A percentile compares a stretch with the other conserved stretches of the same genome.
Evolutionary conservation across 139 green algal species (phyloP).

Genomic region (Micractinium sp.): DNA sequence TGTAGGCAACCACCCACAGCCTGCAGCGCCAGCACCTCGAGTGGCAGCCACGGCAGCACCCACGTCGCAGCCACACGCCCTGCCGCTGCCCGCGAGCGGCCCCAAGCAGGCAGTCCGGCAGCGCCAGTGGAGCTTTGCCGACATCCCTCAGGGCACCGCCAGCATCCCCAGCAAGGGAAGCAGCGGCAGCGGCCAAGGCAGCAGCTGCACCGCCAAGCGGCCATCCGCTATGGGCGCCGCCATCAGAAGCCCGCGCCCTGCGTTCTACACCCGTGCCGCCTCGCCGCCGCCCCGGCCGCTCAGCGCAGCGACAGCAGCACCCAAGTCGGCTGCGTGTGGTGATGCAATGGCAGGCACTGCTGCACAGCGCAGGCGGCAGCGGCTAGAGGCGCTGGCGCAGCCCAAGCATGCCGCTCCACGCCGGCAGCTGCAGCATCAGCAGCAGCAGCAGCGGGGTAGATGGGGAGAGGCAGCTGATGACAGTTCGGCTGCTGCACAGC

Average conservation of each 20-base stretch:
- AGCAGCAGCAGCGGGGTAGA: neutral
- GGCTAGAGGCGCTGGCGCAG: conserved; percentile 6
- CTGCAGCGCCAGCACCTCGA: neutral
- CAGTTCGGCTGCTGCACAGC: neutral
- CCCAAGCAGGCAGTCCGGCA: neutral
- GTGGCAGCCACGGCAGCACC: neutral
- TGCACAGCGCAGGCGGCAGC: neutral
- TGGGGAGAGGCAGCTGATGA: neutral
- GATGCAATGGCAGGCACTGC: neutral
- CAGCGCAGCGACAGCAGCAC: neutral
- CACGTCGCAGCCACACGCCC: neutral
- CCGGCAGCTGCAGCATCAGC: neutral
- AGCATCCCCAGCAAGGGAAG: neutral
- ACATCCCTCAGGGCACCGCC: conserved; percentile 12
- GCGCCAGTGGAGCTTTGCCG: conserved; percentile 4
- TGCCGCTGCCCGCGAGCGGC: neutral
- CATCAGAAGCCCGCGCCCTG: neutral
- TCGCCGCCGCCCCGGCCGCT: neutral
- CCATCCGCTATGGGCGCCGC: neutral
- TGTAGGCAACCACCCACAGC: neutral
- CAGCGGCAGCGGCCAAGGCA: neutral
- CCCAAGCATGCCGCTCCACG: neutral
- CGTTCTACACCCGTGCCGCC: conserved; percentile 1
- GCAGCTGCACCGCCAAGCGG: neutral
- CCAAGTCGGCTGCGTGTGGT: no score